Evolutionary conservation across 176 grass and related monocot genomes (phyloP), one percentile per base, ranked within the genome.

Genomic region (Leersia perrieri): DNA sequence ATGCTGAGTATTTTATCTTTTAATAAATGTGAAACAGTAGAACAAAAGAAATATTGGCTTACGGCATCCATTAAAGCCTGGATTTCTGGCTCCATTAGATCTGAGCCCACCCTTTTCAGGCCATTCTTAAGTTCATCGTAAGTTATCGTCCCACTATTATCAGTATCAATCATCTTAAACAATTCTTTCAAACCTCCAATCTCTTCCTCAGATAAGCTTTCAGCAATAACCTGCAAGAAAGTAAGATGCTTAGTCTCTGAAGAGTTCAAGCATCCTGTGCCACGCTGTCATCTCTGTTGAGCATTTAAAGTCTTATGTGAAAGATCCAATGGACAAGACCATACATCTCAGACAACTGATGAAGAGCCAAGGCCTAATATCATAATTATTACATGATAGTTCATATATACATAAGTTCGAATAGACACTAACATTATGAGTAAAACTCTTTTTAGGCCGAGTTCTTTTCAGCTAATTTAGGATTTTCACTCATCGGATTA

Each of bases 101-200:
- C 92, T 5, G 95, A 94, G 16, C 95, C 92, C 57, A 98, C 95
- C 70, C 86, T 94, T 92, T 82, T 98, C 73, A 98, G 73, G 22
- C 95, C 95, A 49, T 89, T 63, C 60, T 91, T 98, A 33, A 98
- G 86, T 82, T 97, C 95, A 69, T 97, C 95, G 70, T 92, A 92
- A 76, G 95, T 97, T 72, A 97, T 97, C 22, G 95, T 94, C 30
- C 95, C 95, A 73, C 95, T 97, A 71, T 90, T 92, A 83, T 97
- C 95, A 74, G 95, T 97, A 60, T 97, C 95, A 1, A 97, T 97
- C 95, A 97, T 97, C 80, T 94, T 97, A 85, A 97, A 97, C 83
- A 97, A 60, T 66, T 97, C 95, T 74, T 90, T 97, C 73, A 97
- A 87, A 44, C 95, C 95, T 42, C 89, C 95, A 60, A 97, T 97